Conservation (phyloP, 495 filamentous ascomycete genomes). For the Clohesyomyces aquaticus region DNA sequence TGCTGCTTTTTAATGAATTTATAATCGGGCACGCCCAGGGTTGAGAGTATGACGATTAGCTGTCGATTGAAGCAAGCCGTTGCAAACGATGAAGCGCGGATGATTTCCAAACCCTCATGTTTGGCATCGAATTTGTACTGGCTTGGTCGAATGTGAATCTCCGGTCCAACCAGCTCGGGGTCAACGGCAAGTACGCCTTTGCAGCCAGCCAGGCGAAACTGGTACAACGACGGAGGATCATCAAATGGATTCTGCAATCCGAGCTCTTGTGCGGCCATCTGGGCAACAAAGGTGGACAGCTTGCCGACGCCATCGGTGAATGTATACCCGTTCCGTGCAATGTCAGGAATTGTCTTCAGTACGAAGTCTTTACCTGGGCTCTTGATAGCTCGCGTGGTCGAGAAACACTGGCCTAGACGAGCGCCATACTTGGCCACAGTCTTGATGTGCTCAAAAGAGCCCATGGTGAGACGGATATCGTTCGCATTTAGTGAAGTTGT, state of each 20-base stretch:
- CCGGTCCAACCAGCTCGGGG: constrained; percentile 42
- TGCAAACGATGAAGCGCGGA: constrained; percentile 74
- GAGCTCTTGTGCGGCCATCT: constrained; percentile 68
- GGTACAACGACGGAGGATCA: constrained; percentile 75
- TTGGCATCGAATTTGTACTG: constrained; percentile 84
- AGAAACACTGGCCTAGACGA: constrained; percentile 91
- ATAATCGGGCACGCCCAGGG: constrained; percentile 69
- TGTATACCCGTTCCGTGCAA: constrained; percentile 64
- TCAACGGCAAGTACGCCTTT: constrained; percentile 84
- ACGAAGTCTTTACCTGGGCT: constrained; percentile 47
- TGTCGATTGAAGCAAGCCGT: constrained; percentile 84
- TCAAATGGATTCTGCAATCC: constrained; percentile 53
- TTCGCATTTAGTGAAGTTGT: constrained; percentile 63
- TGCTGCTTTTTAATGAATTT: constrained; percentile 70
- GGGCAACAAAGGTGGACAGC: constrained; percentile 77
- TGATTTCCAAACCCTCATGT: constrained; percentile 78
- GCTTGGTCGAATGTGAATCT: constrained; percentile 77
- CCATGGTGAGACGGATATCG: constrained; percentile 90
- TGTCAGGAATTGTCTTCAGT: constrained; percentile 62
- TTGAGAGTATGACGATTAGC: constrained; percentile 79
- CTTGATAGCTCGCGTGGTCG: constrained; percentile 76
- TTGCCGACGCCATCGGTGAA: constrained; percentile 96
- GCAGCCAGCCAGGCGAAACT: constrained; percentile 88
- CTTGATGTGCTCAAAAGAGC: constrained; percentile 74
- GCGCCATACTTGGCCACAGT: constrained; percentile 85